A percentile compares a stretch with the other conserved stretches of the same genome.
Evolutionary conservation across 2,329 filamentous ascomycete species (phyloP).

Genomic region (Monilinia fructigena): DNA sequence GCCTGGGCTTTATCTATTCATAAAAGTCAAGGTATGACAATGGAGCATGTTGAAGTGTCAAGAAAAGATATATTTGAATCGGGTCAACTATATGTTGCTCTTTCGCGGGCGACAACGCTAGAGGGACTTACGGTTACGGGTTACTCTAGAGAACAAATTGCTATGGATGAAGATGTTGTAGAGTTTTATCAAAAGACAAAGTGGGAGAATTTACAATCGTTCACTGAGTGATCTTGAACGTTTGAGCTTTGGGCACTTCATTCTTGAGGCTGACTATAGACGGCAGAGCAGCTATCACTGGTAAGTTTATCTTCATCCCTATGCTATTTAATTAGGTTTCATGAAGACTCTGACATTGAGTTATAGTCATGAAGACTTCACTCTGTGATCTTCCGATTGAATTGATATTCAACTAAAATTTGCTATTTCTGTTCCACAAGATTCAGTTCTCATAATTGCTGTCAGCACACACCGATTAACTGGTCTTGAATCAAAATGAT

Average conservation of each 20-base stretch:
- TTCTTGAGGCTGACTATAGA: neutral
- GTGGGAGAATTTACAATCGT: conserved; percentile 31
- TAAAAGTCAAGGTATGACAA: conserved; percentile 90
- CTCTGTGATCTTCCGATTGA: neutral
- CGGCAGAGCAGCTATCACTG: neutral
- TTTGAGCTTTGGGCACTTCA: neutral
- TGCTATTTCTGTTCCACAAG: neutral
- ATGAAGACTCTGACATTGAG: neutral
- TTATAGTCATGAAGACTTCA: neutral
- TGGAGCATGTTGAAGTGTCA: conserved; percentile 35
- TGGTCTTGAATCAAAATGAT: neutral
- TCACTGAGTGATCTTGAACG: neutral
- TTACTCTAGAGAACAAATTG: conserved; percentile 25
- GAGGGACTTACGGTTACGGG: conserved; percentile 35
- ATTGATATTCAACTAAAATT: neutral
- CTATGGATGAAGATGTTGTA: conserved; percentile 33
- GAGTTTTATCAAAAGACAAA: conserved; percentile 33
- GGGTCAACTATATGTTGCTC: conserved; percentile 36
- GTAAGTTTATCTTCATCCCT: neutral
- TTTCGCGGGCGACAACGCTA: conserved; percentile 33
- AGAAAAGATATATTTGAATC: conserved; percentile 34
- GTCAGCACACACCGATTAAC: neutral
- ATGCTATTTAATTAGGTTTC: neutral
- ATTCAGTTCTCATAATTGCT: neutral
- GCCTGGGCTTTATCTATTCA: conserved; percentile 97